Conservation (phyloP, 1,284 basidiomycete species). For the Xerocomus amazonicus region DNA sequence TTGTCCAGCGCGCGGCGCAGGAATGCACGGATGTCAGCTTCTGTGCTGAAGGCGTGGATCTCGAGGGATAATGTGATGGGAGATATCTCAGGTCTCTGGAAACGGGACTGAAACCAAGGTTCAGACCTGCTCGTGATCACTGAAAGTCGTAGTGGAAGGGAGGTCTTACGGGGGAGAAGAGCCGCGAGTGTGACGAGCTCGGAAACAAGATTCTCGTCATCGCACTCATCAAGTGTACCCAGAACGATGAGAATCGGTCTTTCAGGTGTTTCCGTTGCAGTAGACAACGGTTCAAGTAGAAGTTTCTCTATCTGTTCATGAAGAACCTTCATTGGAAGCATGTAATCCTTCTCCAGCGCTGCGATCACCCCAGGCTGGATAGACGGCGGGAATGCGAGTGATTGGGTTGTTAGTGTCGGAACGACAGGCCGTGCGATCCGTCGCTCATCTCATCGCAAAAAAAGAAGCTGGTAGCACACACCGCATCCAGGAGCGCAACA, state of each 20-base stretch:
- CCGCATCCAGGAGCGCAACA: too few species aligned
- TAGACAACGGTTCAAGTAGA: constrained; percentile 12
- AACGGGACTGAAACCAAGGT: constrained; percentile 13
- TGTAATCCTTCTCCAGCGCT: constrained; percentile 16
- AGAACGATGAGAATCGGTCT: constrained; percentile 14
- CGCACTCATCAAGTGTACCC: constrained; percentile 26
- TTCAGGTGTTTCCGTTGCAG: neutral
- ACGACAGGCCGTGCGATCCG: constrained; percentile 11
- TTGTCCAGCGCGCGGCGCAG: constrained; percentile 5
- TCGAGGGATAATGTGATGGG: constrained; percentile 9
- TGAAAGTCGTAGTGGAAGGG: constrained; percentile 11
- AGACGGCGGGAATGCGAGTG: constrained; percentile 8
- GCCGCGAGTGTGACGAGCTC: neutral
- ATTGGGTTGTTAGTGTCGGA: constrained; percentile 14
- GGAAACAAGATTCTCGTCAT: constrained; percentile 8
- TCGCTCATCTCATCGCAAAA: constrained; percentile 17
- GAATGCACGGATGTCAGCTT: constrained; percentile 20
- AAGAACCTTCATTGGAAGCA: constrained; percentile 21
- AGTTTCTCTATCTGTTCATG: constrained; percentile 22
- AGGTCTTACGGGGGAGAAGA: neutral
- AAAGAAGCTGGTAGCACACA: constrained; percentile 24
- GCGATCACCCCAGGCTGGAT: constrained; percentile 7
- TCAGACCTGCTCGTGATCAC: constrained; percentile 18
- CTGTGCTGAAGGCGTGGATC: constrained; percentile 15
- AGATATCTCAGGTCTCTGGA: constrained; percentile 4